A percentile compares a stretch with the other conserved stretches of the same genome.
Conservation (phyloP, 805 yeast species). For the Hanseniaspora singularis region DNA sequence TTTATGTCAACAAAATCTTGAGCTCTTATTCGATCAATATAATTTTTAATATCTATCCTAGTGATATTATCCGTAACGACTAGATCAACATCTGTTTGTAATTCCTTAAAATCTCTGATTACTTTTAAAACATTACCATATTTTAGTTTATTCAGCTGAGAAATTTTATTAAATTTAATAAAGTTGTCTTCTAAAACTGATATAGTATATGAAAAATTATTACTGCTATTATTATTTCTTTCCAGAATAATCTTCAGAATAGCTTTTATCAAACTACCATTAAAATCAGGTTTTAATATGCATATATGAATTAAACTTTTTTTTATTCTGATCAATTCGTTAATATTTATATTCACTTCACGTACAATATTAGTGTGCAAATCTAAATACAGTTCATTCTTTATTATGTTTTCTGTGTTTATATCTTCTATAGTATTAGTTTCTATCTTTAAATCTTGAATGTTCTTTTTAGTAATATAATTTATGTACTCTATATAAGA, state of each 20-base stretch:
- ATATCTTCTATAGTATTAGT: not conserved
- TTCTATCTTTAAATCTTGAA: not conserved
- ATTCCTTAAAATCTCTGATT: not conserved
- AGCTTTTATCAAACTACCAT: not conserved
- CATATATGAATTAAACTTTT: not conserved
- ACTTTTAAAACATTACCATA: not conserved
- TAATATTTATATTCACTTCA: not conserved
- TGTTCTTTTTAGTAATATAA: not conserved
- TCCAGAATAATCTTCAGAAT: not conserved
- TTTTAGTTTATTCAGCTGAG: not conserved
- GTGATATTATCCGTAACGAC: not conserved
- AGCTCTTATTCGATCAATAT: not conserved
- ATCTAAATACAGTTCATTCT: not conserved
- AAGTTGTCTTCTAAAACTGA: not conserved
- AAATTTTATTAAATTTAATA: not conserved
- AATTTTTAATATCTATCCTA: not conserved
- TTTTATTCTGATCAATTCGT: not conserved
- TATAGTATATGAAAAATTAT: not conserved
- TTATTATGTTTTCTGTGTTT: too few relatives aligned
- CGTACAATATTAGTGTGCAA: not conserved
- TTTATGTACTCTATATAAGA: conserved; percentile 29
- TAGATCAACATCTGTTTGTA: not conserved
- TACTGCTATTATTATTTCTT: not conserved
- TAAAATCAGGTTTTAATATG: not conserved
- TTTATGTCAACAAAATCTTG: too few relatives aligned